These are phyloP conservation scores for Sporisorium scitamineum DNA, from an alignment of 1,284 basidiomycete species.

Conservation along the genomic window DNA sequence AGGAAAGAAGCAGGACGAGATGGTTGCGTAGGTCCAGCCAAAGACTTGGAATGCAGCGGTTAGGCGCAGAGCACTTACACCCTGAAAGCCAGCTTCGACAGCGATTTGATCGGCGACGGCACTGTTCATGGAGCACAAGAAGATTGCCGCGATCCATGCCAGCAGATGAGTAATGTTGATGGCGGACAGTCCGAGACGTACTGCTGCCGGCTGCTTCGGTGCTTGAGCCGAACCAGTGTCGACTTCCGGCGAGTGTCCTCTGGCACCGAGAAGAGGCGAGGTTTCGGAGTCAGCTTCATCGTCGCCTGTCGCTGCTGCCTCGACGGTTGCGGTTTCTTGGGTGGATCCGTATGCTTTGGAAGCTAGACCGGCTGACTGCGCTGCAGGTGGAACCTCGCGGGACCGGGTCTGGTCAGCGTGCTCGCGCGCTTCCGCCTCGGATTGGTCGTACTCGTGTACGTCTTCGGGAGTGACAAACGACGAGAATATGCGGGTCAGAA, in stretches of 20 bases:
- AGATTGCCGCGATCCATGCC: slow-evolving; percentile 13
- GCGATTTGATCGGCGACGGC: slow-evolving; percentile 1
- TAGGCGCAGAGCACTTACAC: slow-evolving; percentile 3
- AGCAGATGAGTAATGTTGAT: slow-evolving; percentile 27
- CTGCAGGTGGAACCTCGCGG: background rate
- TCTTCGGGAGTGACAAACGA: slow-evolving; percentile 29
- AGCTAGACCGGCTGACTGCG: background rate
- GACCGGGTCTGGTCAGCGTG: slow-evolving; percentile 6
- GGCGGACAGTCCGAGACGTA: slow-evolving; percentile 13
- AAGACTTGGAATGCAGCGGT: slow-evolving; percentile 15
- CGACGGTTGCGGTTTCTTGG: background rate
- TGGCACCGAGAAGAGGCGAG: slow-evolving; percentile 17
- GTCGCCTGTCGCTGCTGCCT: background rate
- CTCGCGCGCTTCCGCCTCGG: slow-evolving; percentile 11
- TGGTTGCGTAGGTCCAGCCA: slow-evolving; percentile 24
- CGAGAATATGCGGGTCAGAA: slow-evolving; percentile 16
- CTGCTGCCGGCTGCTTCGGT: slow-evolving; percentile 15
- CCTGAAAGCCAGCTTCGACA: slow-evolving; percentile 23
- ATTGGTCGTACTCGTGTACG: slow-evolving; percentile 31
- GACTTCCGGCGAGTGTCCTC: background rate
- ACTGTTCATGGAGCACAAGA: slow-evolving; percentile 1
- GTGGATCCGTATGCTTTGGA: slow-evolving; percentile 17
- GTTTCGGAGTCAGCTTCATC: slow-evolving; percentile 12
- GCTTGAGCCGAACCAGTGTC: background rate
- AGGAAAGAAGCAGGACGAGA: slow-evolving; percentile 11